A percentile compares a stretch with the other conserved stretches of the same genome.
Conservation (phyloP, 2,329 filamentous ascomycete species). For the Aplosporella prunicola region DNA sequence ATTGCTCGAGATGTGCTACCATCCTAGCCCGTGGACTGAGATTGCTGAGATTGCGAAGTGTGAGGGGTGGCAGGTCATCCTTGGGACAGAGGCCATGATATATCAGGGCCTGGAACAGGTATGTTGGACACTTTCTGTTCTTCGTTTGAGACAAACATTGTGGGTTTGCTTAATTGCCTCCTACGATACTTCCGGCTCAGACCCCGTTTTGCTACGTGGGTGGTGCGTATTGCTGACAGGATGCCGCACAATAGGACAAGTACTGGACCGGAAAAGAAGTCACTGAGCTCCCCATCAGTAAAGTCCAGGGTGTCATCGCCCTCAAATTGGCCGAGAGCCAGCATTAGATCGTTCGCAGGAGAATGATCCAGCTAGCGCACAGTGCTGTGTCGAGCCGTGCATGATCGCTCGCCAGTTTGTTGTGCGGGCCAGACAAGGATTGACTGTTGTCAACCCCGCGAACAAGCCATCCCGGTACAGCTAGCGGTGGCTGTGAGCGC, state of each 20-base stretch:
- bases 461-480: too few species aligned
- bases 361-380: too few species aligned
- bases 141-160: too few species aligned
- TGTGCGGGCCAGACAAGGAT: too few species aligned
- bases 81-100: conserved; percentile 68
- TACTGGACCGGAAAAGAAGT: conserved; percentile 56
- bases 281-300: conserved; percentile 49
- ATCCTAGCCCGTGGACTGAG: conserved; percentile 59
- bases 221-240: too few species aligned
- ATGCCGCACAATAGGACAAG: conserved; percentile 27
- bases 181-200: too few species aligned
- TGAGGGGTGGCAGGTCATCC: conserved; percentile 61
- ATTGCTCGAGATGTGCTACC: conserved; percentile 77
- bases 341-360: not conserved
- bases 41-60: conserved; percentile 52
- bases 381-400: too few species aligned
- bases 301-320: conserved; percentile 48
- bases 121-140: conserved; percentile 13
- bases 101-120: conserved; percentile 66
- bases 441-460: too few species aligned
- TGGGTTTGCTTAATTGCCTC: too few species aligned
- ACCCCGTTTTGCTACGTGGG: too few species aligned
- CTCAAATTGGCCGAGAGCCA: conserved; percentile 10
- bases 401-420: too few species aligned
- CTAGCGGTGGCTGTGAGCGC: too few species aligned